phyloP scores from a whole-genome alignment of 2,329 filamentous ascomycete genomes.

The Fusarium napiforme region DNA sequence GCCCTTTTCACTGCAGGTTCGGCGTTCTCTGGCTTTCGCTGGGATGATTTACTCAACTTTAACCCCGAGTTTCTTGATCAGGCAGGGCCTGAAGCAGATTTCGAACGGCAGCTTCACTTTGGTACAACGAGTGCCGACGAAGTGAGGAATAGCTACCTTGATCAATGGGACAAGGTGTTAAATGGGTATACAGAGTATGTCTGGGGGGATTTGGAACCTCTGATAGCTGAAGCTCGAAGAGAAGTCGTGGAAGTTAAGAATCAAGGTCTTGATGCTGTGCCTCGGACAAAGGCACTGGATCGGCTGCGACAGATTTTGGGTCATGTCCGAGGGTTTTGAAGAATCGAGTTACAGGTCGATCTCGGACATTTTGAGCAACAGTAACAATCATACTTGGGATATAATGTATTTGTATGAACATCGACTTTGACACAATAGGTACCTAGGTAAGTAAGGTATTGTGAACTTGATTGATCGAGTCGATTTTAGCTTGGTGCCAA shows the following conservation, averaged over 20 bases:
- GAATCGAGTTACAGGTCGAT: conserved; percentile 2
- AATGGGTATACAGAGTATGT: conserved; percentile 71
- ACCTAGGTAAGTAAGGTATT: not conserved
- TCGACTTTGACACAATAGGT: not conserved
- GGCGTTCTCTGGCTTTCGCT: conserved; percentile 39
- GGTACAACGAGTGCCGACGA: conserved; percentile 54
- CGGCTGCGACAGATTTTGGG: conserved; percentile 52
- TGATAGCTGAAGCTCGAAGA: conserved; percentile 65
- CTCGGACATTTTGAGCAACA: not conserved
- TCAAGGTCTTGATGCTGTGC: conserved; percentile 25
- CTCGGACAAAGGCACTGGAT: conserved; percentile 47
- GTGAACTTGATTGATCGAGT: not conserved
- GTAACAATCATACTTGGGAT: not conserved
- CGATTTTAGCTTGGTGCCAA: not conserved
- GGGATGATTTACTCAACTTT: conserved; percentile 63
- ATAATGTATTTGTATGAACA: not conserved
- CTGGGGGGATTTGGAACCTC: conserved; percentile 71
- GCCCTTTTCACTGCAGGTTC: conserved; percentile 51
- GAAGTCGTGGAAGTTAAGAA: conserved; percentile 61
- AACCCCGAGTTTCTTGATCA: conserved; percentile 56
- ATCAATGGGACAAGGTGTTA: conserved; percentile 67
- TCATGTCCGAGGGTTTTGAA: conserved; percentile 49
- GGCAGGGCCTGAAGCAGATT: conserved; percentile 31
- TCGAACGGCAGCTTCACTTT: conserved; percentile 45
- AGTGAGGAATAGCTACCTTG: conserved; percentile 60